Percentiles rank a stretch among this genome's conserved stretches.
Conservation (phyloP, 306 rosid genomes). For the Inga oerstediana region DNA sequence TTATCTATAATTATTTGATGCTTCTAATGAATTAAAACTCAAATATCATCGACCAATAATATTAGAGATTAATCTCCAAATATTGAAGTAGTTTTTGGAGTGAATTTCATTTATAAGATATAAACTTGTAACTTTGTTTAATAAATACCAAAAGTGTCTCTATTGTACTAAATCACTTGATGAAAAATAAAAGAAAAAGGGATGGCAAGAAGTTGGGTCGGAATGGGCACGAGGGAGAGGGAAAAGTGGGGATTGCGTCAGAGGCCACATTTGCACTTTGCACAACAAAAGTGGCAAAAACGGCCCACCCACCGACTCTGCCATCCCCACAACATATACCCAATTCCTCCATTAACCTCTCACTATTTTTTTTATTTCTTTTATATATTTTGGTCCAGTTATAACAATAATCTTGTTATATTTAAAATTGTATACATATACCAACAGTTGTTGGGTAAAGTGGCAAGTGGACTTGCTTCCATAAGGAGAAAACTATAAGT, state of each 20-base stretch:
- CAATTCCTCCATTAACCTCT: neutral
- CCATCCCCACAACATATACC: neutral
- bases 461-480: no score
- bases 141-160: neutral
- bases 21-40: neutral
- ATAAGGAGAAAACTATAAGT: no score
- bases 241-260: constrained; percentile 53
- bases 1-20: no score
- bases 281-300: constrained; percentile 26
- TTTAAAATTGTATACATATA: no score
- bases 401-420: no score
- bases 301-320: neutral
- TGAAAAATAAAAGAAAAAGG: no score
- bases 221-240: neutral
- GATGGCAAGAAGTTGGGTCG: neutral
- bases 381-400: no score
- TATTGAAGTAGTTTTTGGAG: no score
- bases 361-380: no score
- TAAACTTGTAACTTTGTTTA: no score
- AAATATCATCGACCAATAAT: neutral
- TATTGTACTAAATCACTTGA: neutral
- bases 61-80: neutral
- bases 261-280: constrained; percentile 36
- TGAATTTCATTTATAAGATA: neutral
- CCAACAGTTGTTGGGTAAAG: no score